A percentile compares a stretch with the other conserved stretches of the same genome.
These are phyloP conservation scores for Kluyveromyces dobzhanskii DNA, from an alignment of 805 yeast species.

Conservation along the genomic window DNA sequence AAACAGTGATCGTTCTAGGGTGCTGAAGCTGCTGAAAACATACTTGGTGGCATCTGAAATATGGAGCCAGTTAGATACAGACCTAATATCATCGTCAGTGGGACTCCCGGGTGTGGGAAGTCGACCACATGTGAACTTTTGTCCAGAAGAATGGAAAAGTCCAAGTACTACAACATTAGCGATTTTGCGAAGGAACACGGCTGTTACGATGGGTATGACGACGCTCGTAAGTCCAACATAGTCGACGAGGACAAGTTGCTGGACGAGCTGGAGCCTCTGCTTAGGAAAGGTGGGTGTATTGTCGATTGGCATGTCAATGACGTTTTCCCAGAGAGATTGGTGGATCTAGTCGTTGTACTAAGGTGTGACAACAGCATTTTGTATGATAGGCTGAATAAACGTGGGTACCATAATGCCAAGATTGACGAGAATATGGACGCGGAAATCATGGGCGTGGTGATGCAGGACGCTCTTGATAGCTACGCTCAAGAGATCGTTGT, in stretches of 20 bases:
- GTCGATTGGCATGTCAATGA: conserved; percentile 98
- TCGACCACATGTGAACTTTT: conserved; percentile 26
- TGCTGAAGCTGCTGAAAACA: too few species aligned
- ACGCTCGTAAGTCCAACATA: conserved; percentile 72
- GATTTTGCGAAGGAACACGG: conserved; percentile 72
- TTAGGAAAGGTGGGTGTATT: conserved; percentile 79
- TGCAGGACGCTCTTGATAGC: conserved; percentile 78
- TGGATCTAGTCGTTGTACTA: conserved; percentile 86
- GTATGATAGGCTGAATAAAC: conserved; percentile 63
- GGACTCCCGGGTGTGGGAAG: conserved; percentile 68
- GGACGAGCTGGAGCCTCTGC: conserved; percentile 69
- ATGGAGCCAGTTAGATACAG: conserved; percentile 20
- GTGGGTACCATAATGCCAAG: conserved; percentile 76
- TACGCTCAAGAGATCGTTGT: conserved; percentile 77
- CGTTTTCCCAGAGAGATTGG: conserved; percentile 83
- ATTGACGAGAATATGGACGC: conserved; percentile 90
- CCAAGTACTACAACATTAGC: conserved; percentile 54
- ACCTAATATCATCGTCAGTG: conserved; percentile 83
- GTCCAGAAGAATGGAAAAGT: conserved; percentile 30
- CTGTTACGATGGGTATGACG: conserved; percentile 79
- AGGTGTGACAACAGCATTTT: conserved; percentile 65
- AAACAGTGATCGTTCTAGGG: too few species aligned
- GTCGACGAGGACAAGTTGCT: conserved; percentile 88
- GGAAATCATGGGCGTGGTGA: conserved; percentile 90
- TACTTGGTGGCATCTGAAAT: conserved; percentile 14